Conservation (phyloP, 768 basidiomycete species). For the Tricholoma sp. region DNA sequence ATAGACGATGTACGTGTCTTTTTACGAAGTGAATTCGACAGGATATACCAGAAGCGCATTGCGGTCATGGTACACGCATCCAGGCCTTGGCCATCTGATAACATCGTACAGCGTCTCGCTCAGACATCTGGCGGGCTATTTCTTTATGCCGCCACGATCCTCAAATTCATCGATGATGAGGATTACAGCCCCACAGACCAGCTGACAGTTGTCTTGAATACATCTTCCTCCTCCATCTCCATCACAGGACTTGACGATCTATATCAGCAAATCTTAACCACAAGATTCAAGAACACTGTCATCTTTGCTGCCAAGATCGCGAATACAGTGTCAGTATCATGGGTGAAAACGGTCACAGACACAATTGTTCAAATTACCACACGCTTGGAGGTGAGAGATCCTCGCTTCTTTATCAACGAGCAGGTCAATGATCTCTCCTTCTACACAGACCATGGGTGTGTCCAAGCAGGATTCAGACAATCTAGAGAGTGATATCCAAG, state of each 20-base stretch:
- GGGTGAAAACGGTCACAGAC: not conserved
- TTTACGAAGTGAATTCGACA: not conserved
- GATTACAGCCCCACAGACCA: not conserved
- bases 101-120: not conserved
- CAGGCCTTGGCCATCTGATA: not conserved
- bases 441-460: no score
- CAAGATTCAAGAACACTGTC: not conserved
- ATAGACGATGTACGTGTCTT: not conserved
- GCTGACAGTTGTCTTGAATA: not conserved
- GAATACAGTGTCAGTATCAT: not conserved
- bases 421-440: no score
- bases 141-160: not conserved
- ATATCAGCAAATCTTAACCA: constrained; percentile 32
- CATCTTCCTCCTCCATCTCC: not conserved
- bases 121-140: not conserved
- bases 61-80: not conserved
- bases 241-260: not conserved
- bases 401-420: no score
- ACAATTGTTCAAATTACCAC: no score
- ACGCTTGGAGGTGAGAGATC: no score
- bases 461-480: no score
- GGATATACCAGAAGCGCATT: not conserved
- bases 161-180: not conserved
- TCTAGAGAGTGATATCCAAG: no score
- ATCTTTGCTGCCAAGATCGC: no score